Evolutionary conservation across 1,284 basidiomycete genomes (phyloP).

Genomic region (Meripilus lineatus): DNA sequence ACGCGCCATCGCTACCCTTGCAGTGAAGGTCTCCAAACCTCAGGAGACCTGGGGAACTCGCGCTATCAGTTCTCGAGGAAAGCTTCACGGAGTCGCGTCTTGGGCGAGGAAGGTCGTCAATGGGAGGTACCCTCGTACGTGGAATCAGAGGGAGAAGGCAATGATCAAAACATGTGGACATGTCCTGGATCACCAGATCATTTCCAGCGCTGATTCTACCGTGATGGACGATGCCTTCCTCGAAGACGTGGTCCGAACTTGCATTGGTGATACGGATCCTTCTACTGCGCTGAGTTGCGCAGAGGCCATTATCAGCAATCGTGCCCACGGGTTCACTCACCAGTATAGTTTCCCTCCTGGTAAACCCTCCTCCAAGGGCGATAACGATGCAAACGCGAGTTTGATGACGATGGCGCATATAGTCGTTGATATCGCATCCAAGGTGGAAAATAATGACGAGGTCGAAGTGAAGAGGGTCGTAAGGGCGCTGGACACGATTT

Average conservation of each 20-base stretch:
- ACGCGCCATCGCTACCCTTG: not conserved
- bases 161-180: conserved; percentile 7
- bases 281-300: not conserved
- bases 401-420: not conserved
- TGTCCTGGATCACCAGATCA: conserved; percentile 15
- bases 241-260: not conserved
- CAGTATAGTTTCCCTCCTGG: not conserved
- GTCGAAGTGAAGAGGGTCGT: not conserved
- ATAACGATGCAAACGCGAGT: no score
- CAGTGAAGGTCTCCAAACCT: not conserved
- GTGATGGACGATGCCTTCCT: conserved; percentile 23
- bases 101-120: conserved; percentile 12
- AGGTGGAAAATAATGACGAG: not conserved
- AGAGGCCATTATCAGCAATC: not conserved
- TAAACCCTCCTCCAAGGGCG: not conserved
- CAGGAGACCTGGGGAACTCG: conserved; percentile 6
- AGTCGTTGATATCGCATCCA: not conserved
- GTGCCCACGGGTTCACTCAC: not conserved
- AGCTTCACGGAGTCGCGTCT: conserved; percentile 5
- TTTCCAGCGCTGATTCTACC: conserved; percentile 17
- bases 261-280: conserved; percentile 2
- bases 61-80: not conserved
- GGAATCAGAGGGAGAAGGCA: conserved; percentile 19
- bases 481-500: not conserved
- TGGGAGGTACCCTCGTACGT: conserved; percentile 9